These are phyloP conservation scores for Botryosphaeria dothidea DNA, from an alignment of 2,329 filamentous ascomycete genomes.

Conservation along the genomic window DNA sequence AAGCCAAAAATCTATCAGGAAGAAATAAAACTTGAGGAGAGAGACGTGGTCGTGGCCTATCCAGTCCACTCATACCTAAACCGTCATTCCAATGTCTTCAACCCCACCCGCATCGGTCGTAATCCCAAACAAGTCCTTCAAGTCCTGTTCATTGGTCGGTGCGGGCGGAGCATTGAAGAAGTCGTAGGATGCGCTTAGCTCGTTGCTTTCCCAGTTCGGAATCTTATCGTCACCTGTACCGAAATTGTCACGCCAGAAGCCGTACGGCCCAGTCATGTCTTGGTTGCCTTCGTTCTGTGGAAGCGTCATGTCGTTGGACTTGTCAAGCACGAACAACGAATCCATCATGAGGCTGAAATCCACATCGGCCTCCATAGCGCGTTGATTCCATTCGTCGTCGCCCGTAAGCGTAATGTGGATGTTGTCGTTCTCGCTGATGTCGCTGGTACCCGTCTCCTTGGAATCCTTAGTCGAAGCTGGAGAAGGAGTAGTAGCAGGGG, in stretches of 20 bases:
- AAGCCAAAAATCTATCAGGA: background rate
- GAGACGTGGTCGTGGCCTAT: background rate
- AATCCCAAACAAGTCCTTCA: slow-evolving; percentile 11
- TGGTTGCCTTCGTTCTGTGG: slow-evolving; percentile 11
- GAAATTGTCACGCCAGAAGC: slow-evolving; percentile 12
- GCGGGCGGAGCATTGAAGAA: slow-evolving; percentile 16
- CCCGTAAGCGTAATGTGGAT: slow-evolving; percentile 37
- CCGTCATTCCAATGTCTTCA: background rate
- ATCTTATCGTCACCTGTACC: slow-evolving; percentile 3
- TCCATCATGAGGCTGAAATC: slow-evolving; percentile 14
- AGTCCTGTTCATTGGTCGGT: slow-evolving; percentile 5
- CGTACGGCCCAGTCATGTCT: background rate
- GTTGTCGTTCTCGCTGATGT: slow-evolving; percentile 45
- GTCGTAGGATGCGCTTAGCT: slow-evolving; percentile 5
- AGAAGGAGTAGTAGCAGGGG: slow-evolving; percentile 27
- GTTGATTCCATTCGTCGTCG: slow-evolving; percentile 10
- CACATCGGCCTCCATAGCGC: background rate
- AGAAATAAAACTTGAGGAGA: background rate
- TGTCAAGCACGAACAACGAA: slow-evolving; percentile 13
- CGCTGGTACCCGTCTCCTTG: slow-evolving; percentile 40
- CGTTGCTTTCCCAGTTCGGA: slow-evolving; percentile 1
- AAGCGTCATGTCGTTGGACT: slow-evolving; percentile 11
- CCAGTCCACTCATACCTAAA: background rate
- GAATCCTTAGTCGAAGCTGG: slow-evolving; percentile 40
- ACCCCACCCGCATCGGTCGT: background rate